Evolutionary conservation across 371 early-diverging fungal genomes (phyloP), one percentile per base, ranked within the genome.

Genomic region (Rhizomucor miehei): DNA sequence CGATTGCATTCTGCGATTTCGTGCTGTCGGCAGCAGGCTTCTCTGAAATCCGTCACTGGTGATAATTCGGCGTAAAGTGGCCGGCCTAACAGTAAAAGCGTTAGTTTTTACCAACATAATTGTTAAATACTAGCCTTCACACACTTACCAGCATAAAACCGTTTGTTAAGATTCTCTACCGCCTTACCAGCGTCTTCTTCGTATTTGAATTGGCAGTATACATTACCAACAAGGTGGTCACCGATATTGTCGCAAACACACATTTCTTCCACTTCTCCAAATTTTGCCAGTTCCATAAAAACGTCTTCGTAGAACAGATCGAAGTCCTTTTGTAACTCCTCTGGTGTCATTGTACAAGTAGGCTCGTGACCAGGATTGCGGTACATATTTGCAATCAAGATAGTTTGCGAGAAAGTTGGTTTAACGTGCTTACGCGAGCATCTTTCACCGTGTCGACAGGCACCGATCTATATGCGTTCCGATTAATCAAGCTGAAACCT

Each of bases 391-490:
- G 95, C 87, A 38, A 98, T 73, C 25, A 99, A 80, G 23, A 99
- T 81, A 9, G 97, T 96, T 69, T 92, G 95, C 43, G 93, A 91
- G 60, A 91, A 97, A 54, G 87, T 88, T n/a, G 97, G 98, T 67
- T 92, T 91, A 56, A 94, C 92, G 61, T 99, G 99, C 64, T 94
- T 95, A 60, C 98, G 83, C n/a, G 96, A 92, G 72, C 98, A 98
- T 17, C 92, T 86, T 60, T 96, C 97, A 48, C 98, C 98, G 67
- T 98, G 98, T 40, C 97, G 86, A 71, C 99, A 99, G 38, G 97
- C 96, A 24, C 98, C 98, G 59, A 97, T 97, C 82, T 77, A 56
- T 34, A 19, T 11, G 52, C 39, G 35, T 39, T 16, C 34, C 20
- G 6, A 40, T 41, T 41, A 41, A 11, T 11, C 3, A 41, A 19